Conservation (phyloP, 306 rosid genomes). For the Alnus glutinosa region DNA sequence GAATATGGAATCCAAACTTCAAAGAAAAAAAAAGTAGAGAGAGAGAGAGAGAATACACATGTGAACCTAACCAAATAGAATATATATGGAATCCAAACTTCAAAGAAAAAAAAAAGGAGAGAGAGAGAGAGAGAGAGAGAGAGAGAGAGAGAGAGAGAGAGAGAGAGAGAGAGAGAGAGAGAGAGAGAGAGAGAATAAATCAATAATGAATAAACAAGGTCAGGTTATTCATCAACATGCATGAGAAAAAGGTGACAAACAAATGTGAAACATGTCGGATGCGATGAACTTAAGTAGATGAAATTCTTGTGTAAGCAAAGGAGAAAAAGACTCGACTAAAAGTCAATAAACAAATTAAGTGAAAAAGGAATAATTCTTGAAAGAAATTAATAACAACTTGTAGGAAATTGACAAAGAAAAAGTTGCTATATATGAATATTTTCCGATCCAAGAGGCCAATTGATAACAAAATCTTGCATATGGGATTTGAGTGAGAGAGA, state of each 20-base stretch:
- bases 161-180: neutral
- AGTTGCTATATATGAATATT: neutral
- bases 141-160: neutral
- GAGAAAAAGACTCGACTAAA: neutral
- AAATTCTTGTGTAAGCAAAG: neutral
- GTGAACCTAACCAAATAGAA: constrained; percentile 30
- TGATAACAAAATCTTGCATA: neutral
- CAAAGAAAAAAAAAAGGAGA: neutral
- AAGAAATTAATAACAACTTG: neutral
- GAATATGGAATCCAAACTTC: constrained; percentile 43
- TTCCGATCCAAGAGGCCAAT: neutral
- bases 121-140: constrained; percentile 20
- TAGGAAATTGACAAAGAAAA: neutral
- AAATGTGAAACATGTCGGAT: constrained; percentile 3
- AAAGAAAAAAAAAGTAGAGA: neutral
- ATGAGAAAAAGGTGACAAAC: constrained; percentile 4
- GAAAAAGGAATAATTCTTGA: neutral
- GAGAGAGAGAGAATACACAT: constrained; percentile 17
- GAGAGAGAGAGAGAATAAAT: neutral
- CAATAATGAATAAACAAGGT: neutral
- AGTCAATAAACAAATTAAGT: neutral
- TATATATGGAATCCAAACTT: constrained; percentile 42
- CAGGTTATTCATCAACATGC: neutral
- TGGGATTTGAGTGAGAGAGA: no score
- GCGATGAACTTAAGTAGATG: constrained; percentile 1